Evolutionary conservation across 306 rosid genomes (phyloP).

Genomic region (Begonia masoniana): DNA sequence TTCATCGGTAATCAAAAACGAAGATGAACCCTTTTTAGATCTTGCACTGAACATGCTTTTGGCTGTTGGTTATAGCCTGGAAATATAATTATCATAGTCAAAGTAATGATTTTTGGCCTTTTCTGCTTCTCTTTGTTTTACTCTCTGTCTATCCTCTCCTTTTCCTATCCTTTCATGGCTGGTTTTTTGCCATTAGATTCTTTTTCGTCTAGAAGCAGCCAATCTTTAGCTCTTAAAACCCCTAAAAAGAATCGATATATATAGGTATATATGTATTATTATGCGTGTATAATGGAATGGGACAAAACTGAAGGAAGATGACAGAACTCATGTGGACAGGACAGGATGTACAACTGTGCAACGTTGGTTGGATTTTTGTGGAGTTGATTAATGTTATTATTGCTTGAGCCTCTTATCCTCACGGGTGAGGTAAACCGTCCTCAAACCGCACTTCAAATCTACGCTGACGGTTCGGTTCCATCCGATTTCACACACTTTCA

Average conservation of each 20-base stretch:
- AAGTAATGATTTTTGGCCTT: neutral
- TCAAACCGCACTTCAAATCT: too few species aligned
- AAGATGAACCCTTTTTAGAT: slow-evolving; percentile 3
- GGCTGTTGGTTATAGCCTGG: neutral
- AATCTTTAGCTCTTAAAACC: neutral
- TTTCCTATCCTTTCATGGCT: neutral
- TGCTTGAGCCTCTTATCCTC: neutral
- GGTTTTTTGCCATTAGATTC: neutral
- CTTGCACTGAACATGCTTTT: neutral
- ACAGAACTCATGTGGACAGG: slow-evolving; percentile 5
- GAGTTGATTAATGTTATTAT: neutral
- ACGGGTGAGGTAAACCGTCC: too few species aligned
- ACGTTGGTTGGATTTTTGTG: slow-evolving; percentile 12
- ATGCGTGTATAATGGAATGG: neutral
- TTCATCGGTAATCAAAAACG: neutral
- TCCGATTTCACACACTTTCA: too few species aligned
- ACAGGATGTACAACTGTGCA: slow-evolving; percentile 8
- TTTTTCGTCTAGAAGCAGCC: neutral
- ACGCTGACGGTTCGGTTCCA: too few species aligned
- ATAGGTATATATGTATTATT: neutral
- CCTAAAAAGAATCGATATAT: neutral
- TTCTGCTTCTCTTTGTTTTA: neutral
- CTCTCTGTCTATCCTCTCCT: neutral
- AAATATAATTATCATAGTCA: neutral
- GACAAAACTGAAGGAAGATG: neutral